These are phyloP conservation scores for Schrenkiella parvula DNA, from an alignment of 345 rosid species.

Conservation along the genomic window DNA sequence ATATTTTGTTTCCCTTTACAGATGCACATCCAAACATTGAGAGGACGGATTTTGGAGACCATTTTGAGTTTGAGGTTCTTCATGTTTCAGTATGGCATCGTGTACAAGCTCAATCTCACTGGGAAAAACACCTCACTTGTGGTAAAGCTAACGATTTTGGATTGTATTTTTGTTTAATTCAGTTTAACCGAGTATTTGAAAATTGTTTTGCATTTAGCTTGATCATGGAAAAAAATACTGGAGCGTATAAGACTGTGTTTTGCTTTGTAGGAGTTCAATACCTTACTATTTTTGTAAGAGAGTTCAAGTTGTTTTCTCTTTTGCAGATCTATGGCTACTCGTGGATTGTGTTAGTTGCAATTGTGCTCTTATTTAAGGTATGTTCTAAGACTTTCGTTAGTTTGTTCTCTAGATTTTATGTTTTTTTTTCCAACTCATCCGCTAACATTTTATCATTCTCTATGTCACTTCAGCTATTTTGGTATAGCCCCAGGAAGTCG, in stretches of 20 bases:
- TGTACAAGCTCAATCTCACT: slow-evolving; percentile 86
- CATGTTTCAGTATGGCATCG: slow-evolving; percentile 89
- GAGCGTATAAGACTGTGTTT: background rate
- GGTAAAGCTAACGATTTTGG: slow-evolving; percentile 43
- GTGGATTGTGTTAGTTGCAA: slow-evolving; percentile 66
- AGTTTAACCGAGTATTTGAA: background rate
- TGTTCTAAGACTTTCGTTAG: slow-evolving; percentile 2
- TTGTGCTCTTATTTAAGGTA: slow-evolving; percentile 80
- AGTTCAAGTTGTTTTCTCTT: background rate
- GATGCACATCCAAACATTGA: slow-evolving; percentile 84
- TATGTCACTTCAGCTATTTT: slow-evolving; percentile 53
- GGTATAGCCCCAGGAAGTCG: slow-evolving; percentile 75
- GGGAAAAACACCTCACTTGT: slow-evolving; percentile 63
- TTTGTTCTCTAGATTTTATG: background rate
- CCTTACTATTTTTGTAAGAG: background rate
- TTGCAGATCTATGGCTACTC: slow-evolving; percentile 85
- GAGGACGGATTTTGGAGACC: slow-evolving; percentile 93
- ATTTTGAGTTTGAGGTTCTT: slow-evolving; percentile 84
- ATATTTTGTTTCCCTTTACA: slow-evolving; percentile 34
- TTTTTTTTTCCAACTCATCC: background rate
- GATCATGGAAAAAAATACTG: slow-evolving; percentile 7
- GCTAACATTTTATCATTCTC: background rate
- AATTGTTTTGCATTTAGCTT: background rate
- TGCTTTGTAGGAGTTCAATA: background rate
- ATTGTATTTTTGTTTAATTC: background rate